These are phyloP conservation scores for Nakaseomyces uthaithaninus DNA, from an alignment of 1,139 yeast species.

Conservation along the genomic window DNA sequence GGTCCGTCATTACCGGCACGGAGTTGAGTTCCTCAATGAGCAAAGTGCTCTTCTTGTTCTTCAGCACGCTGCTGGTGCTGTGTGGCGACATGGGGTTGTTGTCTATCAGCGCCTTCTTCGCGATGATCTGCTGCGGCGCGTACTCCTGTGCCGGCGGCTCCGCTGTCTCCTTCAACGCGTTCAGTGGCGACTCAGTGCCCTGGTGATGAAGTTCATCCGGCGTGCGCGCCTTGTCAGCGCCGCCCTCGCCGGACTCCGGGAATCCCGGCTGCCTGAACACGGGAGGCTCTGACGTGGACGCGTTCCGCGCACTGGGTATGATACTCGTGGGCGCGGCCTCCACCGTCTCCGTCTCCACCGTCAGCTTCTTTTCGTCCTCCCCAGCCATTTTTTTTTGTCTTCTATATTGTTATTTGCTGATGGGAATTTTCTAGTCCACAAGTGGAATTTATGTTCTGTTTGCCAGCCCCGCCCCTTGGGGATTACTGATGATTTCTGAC, in stretches of 20 bases:
- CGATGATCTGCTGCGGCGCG: background rate
- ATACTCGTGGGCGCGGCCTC: constrained; percentile 25
- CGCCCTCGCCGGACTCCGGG: background rate
- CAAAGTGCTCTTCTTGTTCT: constrained; percentile 26
- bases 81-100: constrained; percentile 29
- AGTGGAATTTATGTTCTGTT: too few relatives aligned
- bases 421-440: too few relatives aligned
- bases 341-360: constrained; percentile 34
- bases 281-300: background rate
- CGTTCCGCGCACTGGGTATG: constrained; percentile 8
- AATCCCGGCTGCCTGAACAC: background rate
- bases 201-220: background rate
- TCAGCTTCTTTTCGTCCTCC: constrained; percentile 28
- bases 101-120: constrained; percentile 16
- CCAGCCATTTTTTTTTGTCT: constrained; percentile 24
- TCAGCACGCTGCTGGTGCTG: constrained; percentile 17
- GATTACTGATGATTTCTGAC: too few relatives aligned
- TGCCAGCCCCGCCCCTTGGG: too few relatives aligned
- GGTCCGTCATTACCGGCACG: background rate
- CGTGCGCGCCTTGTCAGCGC: background rate
- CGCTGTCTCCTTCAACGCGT: constrained; percentile 1
- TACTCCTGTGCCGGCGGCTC: background rate
- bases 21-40: constrained; percentile 9
- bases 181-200: constrained; percentile 1
- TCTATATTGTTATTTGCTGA: background rate